Conservation (phyloP, 352 stramenopile species). For the Paralagenidium karlingii region DNA sequence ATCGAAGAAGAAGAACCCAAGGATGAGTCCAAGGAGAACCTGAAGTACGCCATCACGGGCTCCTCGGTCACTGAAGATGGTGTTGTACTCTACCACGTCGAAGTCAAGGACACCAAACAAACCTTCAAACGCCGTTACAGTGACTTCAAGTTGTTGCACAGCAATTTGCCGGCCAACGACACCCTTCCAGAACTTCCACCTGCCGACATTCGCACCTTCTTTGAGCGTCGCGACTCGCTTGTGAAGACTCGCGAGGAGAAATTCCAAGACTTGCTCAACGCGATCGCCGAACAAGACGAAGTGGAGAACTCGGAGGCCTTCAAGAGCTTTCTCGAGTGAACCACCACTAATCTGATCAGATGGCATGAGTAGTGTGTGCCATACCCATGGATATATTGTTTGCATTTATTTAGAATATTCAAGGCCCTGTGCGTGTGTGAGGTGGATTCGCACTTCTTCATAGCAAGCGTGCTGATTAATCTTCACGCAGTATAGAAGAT, state of each 20-base stretch:
- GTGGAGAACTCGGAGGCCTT: slow-evolving; percentile 33
- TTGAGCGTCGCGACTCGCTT: slow-evolving; percentile 47
- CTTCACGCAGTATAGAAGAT: too few relatives aligned
- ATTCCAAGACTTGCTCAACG: slow-evolving; percentile 52
- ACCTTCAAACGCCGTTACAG: slow-evolving; percentile 31
- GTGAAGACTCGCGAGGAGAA: slow-evolving; percentile 49
- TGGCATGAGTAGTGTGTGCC: too few relatives aligned
- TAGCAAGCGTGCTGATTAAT: too few relatives aligned
- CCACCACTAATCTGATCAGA: too few relatives aligned
- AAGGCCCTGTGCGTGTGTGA: too few relatives aligned
- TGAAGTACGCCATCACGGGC: slow-evolving; percentile 20
- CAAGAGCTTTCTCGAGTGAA: slow-evolving; percentile 52
- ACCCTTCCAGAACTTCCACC: slow-evolving; percentile 33
- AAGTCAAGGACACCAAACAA: slow-evolving; percentile 16
- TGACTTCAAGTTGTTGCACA: slow-evolving; percentile 69
- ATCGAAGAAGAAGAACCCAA: neutral
- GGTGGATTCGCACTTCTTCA: too few relatives aligned
- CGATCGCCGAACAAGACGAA: slow-evolving; percentile 30
- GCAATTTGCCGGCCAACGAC: slow-evolving; percentile 14
- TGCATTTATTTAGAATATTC: too few relatives aligned
- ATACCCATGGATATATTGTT: too few relatives aligned
- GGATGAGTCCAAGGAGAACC: neutral
- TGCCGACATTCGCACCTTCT: slow-evolving; percentile 23
- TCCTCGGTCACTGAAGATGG: slow-evolving; percentile 48
- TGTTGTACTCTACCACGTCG: slow-evolving; percentile 59